Conservation (phyloP, 2,329 filamentous ascomycete genomes). For the Aspergillus amoenus region DNA sequence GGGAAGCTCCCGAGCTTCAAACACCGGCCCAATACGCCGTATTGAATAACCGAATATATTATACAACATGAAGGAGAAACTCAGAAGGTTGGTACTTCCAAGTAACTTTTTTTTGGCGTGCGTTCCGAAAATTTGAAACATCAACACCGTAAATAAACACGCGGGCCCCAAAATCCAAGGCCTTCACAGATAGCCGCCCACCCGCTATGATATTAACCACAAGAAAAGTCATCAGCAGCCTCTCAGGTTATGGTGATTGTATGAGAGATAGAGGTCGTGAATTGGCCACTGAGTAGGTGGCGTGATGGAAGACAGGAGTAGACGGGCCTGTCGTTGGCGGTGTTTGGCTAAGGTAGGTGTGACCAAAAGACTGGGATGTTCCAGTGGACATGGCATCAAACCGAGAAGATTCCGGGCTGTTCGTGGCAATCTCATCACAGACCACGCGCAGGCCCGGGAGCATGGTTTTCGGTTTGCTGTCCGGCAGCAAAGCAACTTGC, state of each 20-base stretch:
- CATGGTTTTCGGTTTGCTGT: constrained; percentile 32
- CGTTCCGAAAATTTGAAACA: background rate
- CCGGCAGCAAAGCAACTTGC: constrained; percentile 26
- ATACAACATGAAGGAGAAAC: constrained; percentile 18
- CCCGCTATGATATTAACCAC: constrained; percentile 10
- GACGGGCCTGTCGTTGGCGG: constrained; percentile 37
- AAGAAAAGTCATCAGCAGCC: constrained; percentile 12
- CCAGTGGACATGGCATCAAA: constrained; percentile 24
- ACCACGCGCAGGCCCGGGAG: constrained; percentile 37
- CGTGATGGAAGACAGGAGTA: constrained; percentile 33
- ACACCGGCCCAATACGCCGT: constrained; percentile 17
- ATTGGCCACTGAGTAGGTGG: constrained; percentile 26
- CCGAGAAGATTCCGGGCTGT: constrained; percentile 24
- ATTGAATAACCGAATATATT: constrained; percentile 18
- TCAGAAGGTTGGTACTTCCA: constrained; percentile 10
- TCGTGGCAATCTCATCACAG: constrained; percentile 34
- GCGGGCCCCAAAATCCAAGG: constrained; percentile 24
- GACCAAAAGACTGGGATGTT: constrained; percentile 30
- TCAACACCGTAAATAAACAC: constrained; percentile 17
- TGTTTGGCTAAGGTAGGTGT: constrained; percentile 31
- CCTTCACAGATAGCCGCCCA: constrained; percentile 10
- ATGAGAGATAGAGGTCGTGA: constrained; percentile 32
- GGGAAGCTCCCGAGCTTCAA: background rate
- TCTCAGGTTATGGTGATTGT: constrained; percentile 19
- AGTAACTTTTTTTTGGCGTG: constrained; percentile 1